These are phyloP conservation scores for Paraleonurus japonicus DNA, from an alignment of 257 asterid species.

Conservation along the genomic window DNA sequence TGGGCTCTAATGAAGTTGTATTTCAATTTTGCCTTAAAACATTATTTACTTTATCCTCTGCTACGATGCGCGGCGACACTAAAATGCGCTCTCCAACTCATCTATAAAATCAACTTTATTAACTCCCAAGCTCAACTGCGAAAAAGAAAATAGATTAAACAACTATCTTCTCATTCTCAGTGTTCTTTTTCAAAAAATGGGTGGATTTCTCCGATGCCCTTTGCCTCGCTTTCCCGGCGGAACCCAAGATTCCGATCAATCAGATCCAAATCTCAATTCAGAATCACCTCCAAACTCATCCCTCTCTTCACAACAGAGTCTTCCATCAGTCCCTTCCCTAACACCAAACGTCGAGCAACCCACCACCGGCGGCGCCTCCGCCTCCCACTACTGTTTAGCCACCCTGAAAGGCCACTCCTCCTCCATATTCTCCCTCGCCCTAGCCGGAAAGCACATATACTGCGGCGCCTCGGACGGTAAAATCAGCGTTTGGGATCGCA, in stretches of 20 bases:
- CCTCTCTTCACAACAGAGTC: conserved; percentile 57
- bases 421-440: conserved; percentile 47
- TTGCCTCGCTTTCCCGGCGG: conserved; percentile 22
- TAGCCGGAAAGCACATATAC: conserved; percentile 58
- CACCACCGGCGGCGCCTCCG: conserved; percentile 8
- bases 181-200: conserved; percentile 26
- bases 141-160: background rate
- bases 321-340: conserved; percentile 67
- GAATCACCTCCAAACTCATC: conserved; percentile 39
- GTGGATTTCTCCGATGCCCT: conserved; percentile 26
- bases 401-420: conserved; percentile 55
- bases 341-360: conserved; percentile 34
- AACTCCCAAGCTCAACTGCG: background rate
- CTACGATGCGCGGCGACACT: conserved; percentile 7
- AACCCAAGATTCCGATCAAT: conserved; percentile 34
- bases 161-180: background rate
- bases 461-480: conserved; percentile 59
- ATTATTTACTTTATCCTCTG: background rate
- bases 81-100: conserved; percentile 7
- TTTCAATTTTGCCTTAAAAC: background rate
- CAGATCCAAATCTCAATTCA: conserved; percentile 18
- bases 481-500: conserved; percentile 45
- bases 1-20: too few relatives aligned
- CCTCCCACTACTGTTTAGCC: conserved; percentile 37
- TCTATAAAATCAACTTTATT: conserved; percentile 21